These are phyloP conservation scores for Diaporthe australafricana DNA, from an alignment of 2,329 filamentous ascomycete species.

Conservation along the genomic window DNA sequence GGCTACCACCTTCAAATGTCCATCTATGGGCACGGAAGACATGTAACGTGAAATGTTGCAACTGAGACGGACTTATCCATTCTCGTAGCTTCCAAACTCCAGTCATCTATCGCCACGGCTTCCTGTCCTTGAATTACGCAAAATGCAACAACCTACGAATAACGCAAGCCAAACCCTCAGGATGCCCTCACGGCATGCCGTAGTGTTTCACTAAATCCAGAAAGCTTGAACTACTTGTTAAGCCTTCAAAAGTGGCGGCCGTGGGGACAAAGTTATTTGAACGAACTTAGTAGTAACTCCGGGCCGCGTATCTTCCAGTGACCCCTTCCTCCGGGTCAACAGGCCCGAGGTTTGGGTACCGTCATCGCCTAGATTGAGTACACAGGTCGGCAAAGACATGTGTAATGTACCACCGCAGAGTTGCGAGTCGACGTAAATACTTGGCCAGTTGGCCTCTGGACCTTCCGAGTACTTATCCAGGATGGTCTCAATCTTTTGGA, in stretches of 20 bases:
- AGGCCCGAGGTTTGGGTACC: not conserved
- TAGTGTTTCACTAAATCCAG: not conserved
- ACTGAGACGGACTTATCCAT: not conserved
- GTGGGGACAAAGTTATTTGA: not conserved
- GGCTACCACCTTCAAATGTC: not conserved
- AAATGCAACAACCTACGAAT: not conserved
- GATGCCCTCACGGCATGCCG: not conserved
- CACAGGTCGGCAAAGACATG: not conserved
- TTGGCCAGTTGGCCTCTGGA: not conserved
- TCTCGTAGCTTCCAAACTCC: not conserved
- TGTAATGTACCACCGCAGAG: not conserved
- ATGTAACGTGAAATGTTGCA: not conserved
- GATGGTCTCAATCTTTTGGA: not conserved
- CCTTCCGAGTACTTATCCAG: not conserved
- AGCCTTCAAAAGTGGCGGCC: not conserved
- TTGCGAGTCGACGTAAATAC: not conserved
- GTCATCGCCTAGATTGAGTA: not conserved
- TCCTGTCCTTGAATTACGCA: constrained; percentile 11
- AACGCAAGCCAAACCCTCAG: not conserved
- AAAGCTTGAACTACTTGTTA: not conserved
- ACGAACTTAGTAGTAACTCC: not conserved
- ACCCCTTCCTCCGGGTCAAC: not conserved
- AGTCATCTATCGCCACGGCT: not conserved
- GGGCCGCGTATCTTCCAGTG: not conserved
- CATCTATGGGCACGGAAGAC: not conserved